Evolutionary conservation across 2,329 filamentous ascomycete genomes (phyloP), one percentile per base, ranked within the genome.

Genomic region (Penicillium sp.): DNA sequence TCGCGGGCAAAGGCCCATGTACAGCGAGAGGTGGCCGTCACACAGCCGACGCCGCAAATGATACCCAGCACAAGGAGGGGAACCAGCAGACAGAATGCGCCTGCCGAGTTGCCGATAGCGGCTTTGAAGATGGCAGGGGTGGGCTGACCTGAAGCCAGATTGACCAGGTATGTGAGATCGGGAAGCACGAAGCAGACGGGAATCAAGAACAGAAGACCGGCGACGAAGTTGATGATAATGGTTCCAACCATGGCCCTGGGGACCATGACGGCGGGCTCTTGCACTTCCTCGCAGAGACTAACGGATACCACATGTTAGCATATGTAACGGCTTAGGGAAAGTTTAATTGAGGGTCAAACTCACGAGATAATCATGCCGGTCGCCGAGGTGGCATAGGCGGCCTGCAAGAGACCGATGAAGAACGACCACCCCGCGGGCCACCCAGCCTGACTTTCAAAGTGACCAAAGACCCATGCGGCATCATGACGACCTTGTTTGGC

Each of bases 331-430:
- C 6, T 4, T 13, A 8, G 27, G 12, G 27, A 46, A 4, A 27
- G 25, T n/a, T 7, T 1, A 19, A 13, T 17, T 8, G 6, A 33
- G 13, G 19, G 29, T 33, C 8, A 3, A 29, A 80, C 85, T 80
- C 77, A 88, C 85, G 86, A 89, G 71, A 91, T 88, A 58, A 91
- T 88, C 89, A 91, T 91, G 75, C 89, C 89, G 31, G 85, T 75
- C 0, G 87, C 85, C 1, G 89, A 86, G 80, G 89, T 87, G 17
- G 86, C 86, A 69, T 89, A 89, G 4, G 73, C 78, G 19, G 86
- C 85, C 71, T 89, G 87, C 6, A 89, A 75, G 5, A 90, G 75
- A 8, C 87, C 87, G 41, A 89, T 84, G 67, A 89, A 89, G 73
- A 89, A 89, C 0, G 86, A 84, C 86, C 86, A 90, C 13, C 86